These are phyloP conservation scores for Wickerhamiella spandovensis DNA, from an alignment of 805 yeast species.

Conservation along the genomic window DNA sequence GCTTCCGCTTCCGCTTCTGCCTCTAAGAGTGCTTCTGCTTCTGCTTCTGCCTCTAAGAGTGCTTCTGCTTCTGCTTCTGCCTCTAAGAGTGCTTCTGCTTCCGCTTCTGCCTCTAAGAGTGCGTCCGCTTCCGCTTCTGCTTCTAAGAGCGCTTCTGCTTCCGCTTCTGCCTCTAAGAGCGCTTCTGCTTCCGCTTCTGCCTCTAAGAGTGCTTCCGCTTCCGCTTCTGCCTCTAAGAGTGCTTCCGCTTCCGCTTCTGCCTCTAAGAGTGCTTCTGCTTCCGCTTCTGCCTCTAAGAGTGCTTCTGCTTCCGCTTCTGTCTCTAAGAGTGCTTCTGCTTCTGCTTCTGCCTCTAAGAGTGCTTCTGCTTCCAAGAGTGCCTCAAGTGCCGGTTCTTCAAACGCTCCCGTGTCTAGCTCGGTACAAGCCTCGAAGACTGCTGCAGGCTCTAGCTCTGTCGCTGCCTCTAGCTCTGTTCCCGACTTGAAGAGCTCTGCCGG, in stretches of 20 bases:
- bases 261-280: not conserved
- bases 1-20: not conserved
- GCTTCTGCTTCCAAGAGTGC: not conserved
- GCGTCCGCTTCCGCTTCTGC: not conserved
- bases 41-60: not conserved
- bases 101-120: not conserved
- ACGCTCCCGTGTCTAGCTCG: no score
- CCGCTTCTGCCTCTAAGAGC: not conserved
- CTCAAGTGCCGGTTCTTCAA: no score
- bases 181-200: not conserved
- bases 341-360: not conserved
- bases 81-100: not conserved
- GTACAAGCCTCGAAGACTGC: not conserved
- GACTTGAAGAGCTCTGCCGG: no score
- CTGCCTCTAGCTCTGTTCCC: no score
- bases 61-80: not conserved
- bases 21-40: not conserved
- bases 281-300: not conserved
- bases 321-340: no score
- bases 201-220: not conserved
- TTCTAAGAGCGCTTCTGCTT: not conserved
- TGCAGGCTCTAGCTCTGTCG: not conserved
- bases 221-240: not conserved
- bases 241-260: not conserved
- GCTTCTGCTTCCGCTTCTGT: not conserved